A percentile compares a stretch with the other conserved stretches of the same genome.
phyloP scores from a whole-genome alignment of 2,329 filamentous ascomycete species.

The Pochonia chlamydosporia region DNA sequence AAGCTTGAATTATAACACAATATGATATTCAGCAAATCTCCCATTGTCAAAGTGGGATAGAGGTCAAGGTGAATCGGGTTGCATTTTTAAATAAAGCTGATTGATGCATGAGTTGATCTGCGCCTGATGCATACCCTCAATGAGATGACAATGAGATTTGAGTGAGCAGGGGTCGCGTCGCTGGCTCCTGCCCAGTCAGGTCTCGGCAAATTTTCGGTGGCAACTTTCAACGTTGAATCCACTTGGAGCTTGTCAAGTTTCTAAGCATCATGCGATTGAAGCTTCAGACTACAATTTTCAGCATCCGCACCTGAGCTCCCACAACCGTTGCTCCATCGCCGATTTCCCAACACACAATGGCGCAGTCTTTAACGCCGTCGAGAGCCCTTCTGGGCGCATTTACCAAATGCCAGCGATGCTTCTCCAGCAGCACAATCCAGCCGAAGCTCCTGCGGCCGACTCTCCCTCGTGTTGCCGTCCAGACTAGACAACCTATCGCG shows the following conservation, averaged over 20 bases:
- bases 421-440: constrained; percentile 30
- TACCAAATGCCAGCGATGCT: constrained; percentile 32
- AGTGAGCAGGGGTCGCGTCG: background rate
- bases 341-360: constrained; percentile 25
- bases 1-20: background rate
- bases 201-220: constrained; percentile 14
- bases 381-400: constrained; percentile 29
- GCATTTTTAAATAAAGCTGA: background rate
- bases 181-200: background rate
- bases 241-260: background rate
- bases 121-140: background rate
- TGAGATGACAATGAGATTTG: background rate
- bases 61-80: background rate
- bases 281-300: background rate
- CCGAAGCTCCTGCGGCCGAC: constrained; percentile 29
- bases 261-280: background rate
- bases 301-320: background rate
- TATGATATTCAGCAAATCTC: background rate
- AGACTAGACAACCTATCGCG: constrained; percentile 27
- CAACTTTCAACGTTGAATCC: background rate
- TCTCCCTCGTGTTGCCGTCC: constrained; percentile 22
- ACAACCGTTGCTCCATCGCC: background rate
- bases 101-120: background rate
- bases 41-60: background rate
- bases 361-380: constrained; percentile 28